These are phyloP conservation scores for Arbutus unedo DNA, from an alignment of 148 eudicot genomes.

Conservation along the genomic window DNA sequence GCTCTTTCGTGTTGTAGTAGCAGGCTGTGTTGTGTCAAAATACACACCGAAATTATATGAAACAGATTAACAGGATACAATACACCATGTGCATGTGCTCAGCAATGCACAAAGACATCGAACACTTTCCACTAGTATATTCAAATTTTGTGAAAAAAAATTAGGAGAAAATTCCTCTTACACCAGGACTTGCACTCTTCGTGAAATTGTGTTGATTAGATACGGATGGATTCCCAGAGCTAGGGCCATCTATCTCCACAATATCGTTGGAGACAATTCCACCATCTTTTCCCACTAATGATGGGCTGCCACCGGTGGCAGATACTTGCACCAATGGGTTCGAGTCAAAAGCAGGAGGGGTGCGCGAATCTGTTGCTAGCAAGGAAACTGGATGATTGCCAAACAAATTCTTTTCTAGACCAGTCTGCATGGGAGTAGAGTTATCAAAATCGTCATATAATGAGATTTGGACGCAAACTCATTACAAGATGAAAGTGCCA, in stretches of 20 bases:
- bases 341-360: conserved; percentile 66
- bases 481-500: not conserved
- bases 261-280: conserved; percentile 39
- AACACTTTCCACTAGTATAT: not conserved
- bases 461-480: not conserved
- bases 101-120: not conserved
- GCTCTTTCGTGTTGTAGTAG: conserved; percentile 83
- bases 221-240: conserved; percentile 32
- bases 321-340: conserved; percentile 56
- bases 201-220: conserved; percentile 50
- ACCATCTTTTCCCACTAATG: conserved; percentile 19
- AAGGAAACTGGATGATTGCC: conserved; percentile 77
- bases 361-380: conserved; percentile 42
- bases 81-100: not conserved
- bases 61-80: not conserved
- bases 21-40: conserved; percentile 53
- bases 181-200: conserved; percentile 76
- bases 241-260: conserved; percentile 73
- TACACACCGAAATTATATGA: conserved; percentile 4
- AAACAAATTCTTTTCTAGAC: conserved; percentile 78
- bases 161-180: conserved; percentile 38
- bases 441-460: not conserved
- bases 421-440: conserved; percentile 60
- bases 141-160: not conserved
- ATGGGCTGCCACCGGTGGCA: conserved; percentile 24